Base-by-base conservation (phyloP, 345 rosid genomes). In the Psidium guajava region DNA sequence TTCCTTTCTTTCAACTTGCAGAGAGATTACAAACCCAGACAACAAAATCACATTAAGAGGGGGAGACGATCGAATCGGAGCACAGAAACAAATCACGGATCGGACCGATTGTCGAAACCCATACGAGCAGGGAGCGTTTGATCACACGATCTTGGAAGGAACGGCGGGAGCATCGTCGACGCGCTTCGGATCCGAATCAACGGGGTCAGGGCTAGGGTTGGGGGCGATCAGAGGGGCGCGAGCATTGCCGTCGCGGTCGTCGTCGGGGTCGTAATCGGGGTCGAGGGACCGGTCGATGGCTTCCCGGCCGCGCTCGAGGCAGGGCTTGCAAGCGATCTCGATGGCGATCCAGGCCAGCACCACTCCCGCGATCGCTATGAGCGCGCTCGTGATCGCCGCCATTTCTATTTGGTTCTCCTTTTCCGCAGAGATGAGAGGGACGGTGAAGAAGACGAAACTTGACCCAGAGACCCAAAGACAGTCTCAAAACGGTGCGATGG, bases 281-380 rank as follows among this genome's bases (percentile, higher is more conserved):
- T 95, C 83, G 53, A 95, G 98, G 82, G 98, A 94, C 83, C 93
- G 93, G 88, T 94, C 95, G 85, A 95, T 92, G 82, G 96, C 98
- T 87, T 93, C 91, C 42, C 96, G 95, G 55, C 98, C 98, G 54
- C 82, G 86, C 20, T 94, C 94, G 11, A 95, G 91, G 85, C 98
- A 94, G 69, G 98, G 98, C 90, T 94, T 94, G 90, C 96, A 95
- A 44, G 98, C 96, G 82, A 95, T 90, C 90, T 95, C 98, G 20
- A 95, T 94, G 83, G 96, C 85, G 58, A 95, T 93, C 96, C 98
- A 95, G 16, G 93, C 98, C 75, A 95, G 86, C 6, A 95, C 87
- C 49, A 94, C 91, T 81, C 95, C 98, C 4, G 92, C 98, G 58
- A 94, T 92, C 59, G 92, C 95, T 77, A 94, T 89, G 89, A 95